phyloP scores from a whole-genome alignment of 345 rosid species.

The Jatropha curcas region DNA sequence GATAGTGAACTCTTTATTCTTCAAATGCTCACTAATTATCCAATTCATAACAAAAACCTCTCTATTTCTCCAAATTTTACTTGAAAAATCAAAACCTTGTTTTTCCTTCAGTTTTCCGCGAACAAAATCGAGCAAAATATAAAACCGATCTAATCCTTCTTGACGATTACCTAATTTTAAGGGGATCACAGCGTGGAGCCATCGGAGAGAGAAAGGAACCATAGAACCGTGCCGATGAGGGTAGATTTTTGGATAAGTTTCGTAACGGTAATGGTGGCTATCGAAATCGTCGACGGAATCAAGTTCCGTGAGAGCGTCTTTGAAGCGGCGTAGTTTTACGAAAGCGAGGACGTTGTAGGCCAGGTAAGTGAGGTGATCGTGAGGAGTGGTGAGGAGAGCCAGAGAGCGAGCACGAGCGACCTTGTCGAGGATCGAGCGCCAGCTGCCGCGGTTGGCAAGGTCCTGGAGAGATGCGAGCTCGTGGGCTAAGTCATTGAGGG shows the following conservation, averaged over 20 bases:
- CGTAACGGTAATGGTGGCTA: conserved; percentile 63
- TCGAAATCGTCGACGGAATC: conserved; percentile 83
- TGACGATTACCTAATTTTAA: conserved; percentile 60
- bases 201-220: conserved; percentile 89
- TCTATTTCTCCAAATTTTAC: conserved; percentile 61
- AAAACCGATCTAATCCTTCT: conserved; percentile 75
- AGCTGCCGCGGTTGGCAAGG: conserved; percentile 80
- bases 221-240: conserved; percentile 74
- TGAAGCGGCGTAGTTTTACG: conserved; percentile 76
- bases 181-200: conserved; percentile 74
- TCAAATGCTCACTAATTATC: conserved; percentile 70
- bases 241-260: conserved; percentile 70
- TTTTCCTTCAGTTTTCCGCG: conserved; percentile 43
- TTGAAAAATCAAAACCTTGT: conserved; percentile 35
- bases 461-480: conserved; percentile 84
- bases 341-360: conserved; percentile 80
- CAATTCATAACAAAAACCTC: conserved; percentile 67
- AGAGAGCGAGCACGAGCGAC: conserved; percentile 61
- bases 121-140: conserved; percentile 63
- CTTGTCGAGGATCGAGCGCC: conserved; percentile 82
- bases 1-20: conserved; percentile 61
- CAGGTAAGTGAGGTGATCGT: conserved; percentile 83
- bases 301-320: conserved; percentile 71
- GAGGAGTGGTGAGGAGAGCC: conserved; percentile 64
- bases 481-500: conserved; percentile 70